A percentile compares a stretch with the other conserved stretches of the same genome.
Evolutionary conservation across 2,329 filamentous ascomycete species (phyloP).

Genomic region (Cladophialophora carrionii): DNA sequence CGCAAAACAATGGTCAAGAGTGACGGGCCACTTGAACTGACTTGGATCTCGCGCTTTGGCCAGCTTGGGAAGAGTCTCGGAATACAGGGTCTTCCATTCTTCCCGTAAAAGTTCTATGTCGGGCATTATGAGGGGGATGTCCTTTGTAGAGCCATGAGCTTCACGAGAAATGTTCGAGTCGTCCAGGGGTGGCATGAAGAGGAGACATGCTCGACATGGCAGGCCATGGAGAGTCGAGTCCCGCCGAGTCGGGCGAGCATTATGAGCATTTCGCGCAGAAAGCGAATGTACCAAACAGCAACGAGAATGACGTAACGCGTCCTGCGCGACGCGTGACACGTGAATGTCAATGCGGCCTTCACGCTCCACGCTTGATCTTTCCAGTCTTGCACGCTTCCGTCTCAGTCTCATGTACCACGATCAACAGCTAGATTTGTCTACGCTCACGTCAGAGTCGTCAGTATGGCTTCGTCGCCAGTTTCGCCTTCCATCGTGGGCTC

Average conservation of each 20-base stretch:
- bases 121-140: constrained; percentile 13
- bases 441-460: background rate
- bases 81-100: constrained; percentile 38
- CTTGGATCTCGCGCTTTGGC: constrained; percentile 34
- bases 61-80: constrained; percentile 38
- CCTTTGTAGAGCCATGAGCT: background rate
- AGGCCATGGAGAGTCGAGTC: background rate
- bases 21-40: constrained; percentile 50
- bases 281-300: background rate
- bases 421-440: background rate
- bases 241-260: background rate
- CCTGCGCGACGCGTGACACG: background rate
- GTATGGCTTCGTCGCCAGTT: constrained; percentile 25
- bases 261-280: background rate
- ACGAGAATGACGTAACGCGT: constrained; percentile 7
- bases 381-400: background rate
- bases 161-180: background rate
- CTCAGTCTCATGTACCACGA: background rate
- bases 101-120: constrained; percentile 24
- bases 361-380: background rate
- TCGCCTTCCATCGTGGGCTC: constrained; percentile 24
- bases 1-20: constrained; percentile 39
- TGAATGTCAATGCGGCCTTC: background rate
- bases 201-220: too few species aligned
- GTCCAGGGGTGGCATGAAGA: background rate